Base-by-base conservation (phyloP, 768 basidiomycete genomes). In the Cystofilobasidium bisporidii region DNA sequence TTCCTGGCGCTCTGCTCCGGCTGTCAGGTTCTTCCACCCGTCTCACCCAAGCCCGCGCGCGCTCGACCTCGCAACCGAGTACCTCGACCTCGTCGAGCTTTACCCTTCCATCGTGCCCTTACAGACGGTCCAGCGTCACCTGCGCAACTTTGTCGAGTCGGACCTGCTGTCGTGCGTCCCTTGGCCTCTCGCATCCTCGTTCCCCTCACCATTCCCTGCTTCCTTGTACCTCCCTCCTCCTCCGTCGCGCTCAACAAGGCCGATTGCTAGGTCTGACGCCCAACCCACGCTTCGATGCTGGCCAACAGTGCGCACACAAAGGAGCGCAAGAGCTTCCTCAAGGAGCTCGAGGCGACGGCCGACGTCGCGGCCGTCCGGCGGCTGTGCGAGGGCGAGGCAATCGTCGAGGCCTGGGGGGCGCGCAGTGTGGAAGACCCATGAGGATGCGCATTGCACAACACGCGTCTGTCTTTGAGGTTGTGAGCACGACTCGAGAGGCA, bases 61-160 rank as follows among this genome's bases (percentile, higher is more conserved):
- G 20, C 81, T 86, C 18, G 77, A 80, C 47, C 83, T 88, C 55
- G 83, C 86, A 3, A 76, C 86, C 45, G 87, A 88, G 73, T 90
- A 89, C 74, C 80, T 89, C 47, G 79, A 79, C 20, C 73, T 86
- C 24, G 60, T 67, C 38, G 66, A 67, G 14, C 40, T 56, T 40
- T 62, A n/a, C 28, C 38, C 30, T 1, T 48, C 64, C 20, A 22
- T 33, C 11, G 60, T 61, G 6, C 66, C 66, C 1, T 11, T 45
- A 0, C 32, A 41, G 22, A 55, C 28, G 5, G 50, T 67, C 38
- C 48, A 62, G 43, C 50, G 66, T 3, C 66, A 67, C 56, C 41
- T 67, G 14, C 36, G 61, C 18, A 38, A 50, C n/a, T 67, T 67
- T 30, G 61, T 62, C 2, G 60, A 62, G 9, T 28, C 40, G 15